These are phyloP conservation scores for Volutella citrinella DNA, from an alignment of 2,329 filamentous ascomycete species.

Conservation along the genomic window DNA sequence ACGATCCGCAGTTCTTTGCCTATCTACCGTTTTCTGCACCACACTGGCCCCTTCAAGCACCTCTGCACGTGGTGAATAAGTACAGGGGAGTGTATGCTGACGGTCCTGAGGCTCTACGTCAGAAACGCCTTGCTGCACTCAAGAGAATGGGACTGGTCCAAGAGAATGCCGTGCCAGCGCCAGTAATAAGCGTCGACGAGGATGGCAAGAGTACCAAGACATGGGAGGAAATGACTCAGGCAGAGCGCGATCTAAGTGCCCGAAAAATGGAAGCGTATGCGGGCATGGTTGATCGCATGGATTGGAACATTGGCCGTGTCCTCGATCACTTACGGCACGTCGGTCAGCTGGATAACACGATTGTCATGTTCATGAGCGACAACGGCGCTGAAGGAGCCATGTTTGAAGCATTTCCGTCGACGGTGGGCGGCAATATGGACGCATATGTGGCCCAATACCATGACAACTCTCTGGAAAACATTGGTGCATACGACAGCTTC, in stretches of 20 bases:
- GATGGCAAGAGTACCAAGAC: too few relatives aligned
- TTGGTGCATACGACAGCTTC: conserved; percentile 13
- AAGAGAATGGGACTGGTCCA: conserved; percentile 54
- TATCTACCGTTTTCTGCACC: conserved; percentile 51
- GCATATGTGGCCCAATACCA: conserved; percentile 15
- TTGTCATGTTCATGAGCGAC: conserved; percentile 62
- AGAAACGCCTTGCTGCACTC: conserved; percentile 49
- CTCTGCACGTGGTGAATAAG: conserved; percentile 50
- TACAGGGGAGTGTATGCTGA: conserved; percentile 60
- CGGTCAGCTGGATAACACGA: conserved; percentile 61
- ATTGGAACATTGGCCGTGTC: conserved; percentile 57
- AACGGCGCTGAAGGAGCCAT: too few relatives aligned
- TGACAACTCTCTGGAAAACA: conserved; percentile 14
- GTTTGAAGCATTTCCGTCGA: conserved; percentile 24
- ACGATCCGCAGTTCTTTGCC: too few relatives aligned
- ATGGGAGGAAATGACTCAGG: conserved; percentile 43
- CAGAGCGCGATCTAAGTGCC: conserved; percentile 45
- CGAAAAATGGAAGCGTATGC: conserved; percentile 61
- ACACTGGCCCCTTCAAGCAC: conserved; percentile 62
- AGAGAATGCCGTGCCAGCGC: conserved; percentile 46
- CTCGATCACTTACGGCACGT: conserved; percentile 52
- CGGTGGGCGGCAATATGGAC: conserved; percentile 21
- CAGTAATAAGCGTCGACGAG: conserved; percentile 34
- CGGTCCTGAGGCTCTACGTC: conserved; percentile 54
- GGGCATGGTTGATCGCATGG: conserved; percentile 62